These are phyloP conservation scores for Quercus agrifolia DNA, from an alignment of 306 rosid genomes.

Conservation along the genomic window DNA sequence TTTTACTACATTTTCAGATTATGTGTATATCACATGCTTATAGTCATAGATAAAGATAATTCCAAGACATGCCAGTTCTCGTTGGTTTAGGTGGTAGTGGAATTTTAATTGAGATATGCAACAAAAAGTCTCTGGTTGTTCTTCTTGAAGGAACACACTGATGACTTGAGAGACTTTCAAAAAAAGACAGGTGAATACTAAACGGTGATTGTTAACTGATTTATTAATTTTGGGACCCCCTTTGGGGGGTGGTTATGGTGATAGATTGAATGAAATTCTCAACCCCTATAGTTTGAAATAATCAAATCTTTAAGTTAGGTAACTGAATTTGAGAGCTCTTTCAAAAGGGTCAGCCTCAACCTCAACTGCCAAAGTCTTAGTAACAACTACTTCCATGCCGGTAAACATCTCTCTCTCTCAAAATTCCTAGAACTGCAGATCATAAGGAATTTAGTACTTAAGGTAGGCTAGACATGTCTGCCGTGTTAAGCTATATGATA, in stretches of 20 bases:
- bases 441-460: not conserved
- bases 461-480: slow-evolving; percentile 2
- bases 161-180: too few relatives aligned
- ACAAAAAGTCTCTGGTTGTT: slow-evolving; percentile 3
- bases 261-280: not conserved
- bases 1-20: not conserved
- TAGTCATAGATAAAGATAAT: not conserved
- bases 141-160: not conserved
- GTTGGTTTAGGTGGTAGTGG: not conserved
- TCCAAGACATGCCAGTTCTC: slow-evolving; percentile 1
- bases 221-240: not conserved
- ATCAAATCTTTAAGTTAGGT: not conserved
- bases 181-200: not conserved
- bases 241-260: not conserved
- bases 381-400: not conserved
- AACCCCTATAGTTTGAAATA: not conserved
- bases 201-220: not conserved
- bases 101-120: not conserved
- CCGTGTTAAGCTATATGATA: not conserved
- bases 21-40: slow-evolving; percentile 2
- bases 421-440: not conserved
- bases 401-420: not conserved
- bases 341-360: slow-evolving; percentile 1
- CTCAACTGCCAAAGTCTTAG: not conserved
- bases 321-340: not conserved